phyloP scores from a whole-genome alignment of 1,139 yeast species.

The Yamadazyma jaroonii region DNA sequence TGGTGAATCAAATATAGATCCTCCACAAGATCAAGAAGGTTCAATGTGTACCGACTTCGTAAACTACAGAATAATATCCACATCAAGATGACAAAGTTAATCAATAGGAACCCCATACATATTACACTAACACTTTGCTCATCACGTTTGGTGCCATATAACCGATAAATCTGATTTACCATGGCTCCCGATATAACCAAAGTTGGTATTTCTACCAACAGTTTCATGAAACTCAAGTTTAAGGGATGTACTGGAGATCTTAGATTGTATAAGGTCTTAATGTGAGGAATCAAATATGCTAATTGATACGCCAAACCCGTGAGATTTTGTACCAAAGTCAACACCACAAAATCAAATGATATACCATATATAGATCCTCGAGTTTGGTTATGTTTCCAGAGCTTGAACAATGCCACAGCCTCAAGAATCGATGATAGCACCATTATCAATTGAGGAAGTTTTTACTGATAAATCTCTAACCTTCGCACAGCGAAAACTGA shows the following conservation, averaged over 20 bases:
- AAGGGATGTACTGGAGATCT: conserved; percentile 19
- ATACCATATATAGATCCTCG: conserved; percentile 25
- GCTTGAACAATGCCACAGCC: conserved; percentile 12
- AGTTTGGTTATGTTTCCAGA: conserved; percentile 18
- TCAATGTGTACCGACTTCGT: conserved; percentile 4
- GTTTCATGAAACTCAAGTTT: conserved; percentile 1
- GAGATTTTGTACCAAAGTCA: conserved; percentile 14
- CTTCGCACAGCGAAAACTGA: background rate
- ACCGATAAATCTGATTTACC: conserved; percentile 16
- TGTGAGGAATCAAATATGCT: conserved; percentile 11
- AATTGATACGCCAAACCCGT: conserved; percentile 14
- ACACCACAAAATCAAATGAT: conserved; percentile 24
- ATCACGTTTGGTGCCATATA: conserved; percentile 17
- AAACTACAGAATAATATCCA: conserved; percentile 3
- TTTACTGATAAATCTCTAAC: too few species aligned
- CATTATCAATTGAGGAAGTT: conserved; percentile 1
- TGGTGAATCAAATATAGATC: conserved; percentile 25
- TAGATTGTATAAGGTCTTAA: conserved; percentile 3
- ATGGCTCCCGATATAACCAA: conserved; percentile 12
- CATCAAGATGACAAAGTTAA: conserved; percentile 8
- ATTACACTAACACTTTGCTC: conserved; percentile 24
- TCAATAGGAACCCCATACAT: conserved; percentile 10
- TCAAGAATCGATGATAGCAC: conserved; percentile 11
- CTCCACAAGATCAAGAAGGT: conserved; percentile 26
- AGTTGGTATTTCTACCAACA: conserved; percentile 16